Base-by-base conservation (phyloP, 768 basidiomycete species). In the Rhodotorula diobovata region DNA sequence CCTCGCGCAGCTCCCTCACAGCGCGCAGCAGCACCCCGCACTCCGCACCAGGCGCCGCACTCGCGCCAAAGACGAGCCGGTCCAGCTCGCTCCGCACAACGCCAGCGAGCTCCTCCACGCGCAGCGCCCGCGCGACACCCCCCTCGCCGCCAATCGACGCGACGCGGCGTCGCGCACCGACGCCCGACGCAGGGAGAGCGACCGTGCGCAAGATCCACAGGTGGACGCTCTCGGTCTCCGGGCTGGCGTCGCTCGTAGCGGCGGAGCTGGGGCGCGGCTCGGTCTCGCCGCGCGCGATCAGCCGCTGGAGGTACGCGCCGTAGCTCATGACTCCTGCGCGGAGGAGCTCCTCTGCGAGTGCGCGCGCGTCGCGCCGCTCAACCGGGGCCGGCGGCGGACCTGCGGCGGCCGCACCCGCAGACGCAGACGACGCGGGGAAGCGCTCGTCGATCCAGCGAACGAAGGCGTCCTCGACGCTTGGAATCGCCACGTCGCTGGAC, bases 211-310 rank as follows among this genome's bases (percentile, higher is more conserved):
- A 12, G n/a, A 71, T 63, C 70, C 70, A 71, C 4, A 71, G 51
- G 35, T 71, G 70, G 2, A 67, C 14, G 37, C 61, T 63, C 28
- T 67, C 66, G 39, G 6, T 12, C 30, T 58, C 43, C 32, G 34
- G 1, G 37, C 3, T 15, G 21, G 12, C 21, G 15, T n/a, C 35
- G 20, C 21, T 32, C 41, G 35, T 21, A 16, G 21, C 53, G 18
- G n/a, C 30, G 15, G 23, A 8, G 41, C 12, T 18, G 6, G 34
- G 25, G 8, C 34, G 3, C 41, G 48, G 23, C 53, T 72, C 74
- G 23, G 74, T 75, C 66, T 75, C 74, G 18, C 74, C 74, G 23
- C 74, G 58, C 34, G 74, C 74, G 54, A 75, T 75, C 67, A 75
- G 72, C 10, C 64, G 55, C 65, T 75, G 74, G 54, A 75, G 56